Base-by-base conservation (phyloP, 2,329 filamentous ascomycete genomes). In the Fusarium ambrosium region DNA sequence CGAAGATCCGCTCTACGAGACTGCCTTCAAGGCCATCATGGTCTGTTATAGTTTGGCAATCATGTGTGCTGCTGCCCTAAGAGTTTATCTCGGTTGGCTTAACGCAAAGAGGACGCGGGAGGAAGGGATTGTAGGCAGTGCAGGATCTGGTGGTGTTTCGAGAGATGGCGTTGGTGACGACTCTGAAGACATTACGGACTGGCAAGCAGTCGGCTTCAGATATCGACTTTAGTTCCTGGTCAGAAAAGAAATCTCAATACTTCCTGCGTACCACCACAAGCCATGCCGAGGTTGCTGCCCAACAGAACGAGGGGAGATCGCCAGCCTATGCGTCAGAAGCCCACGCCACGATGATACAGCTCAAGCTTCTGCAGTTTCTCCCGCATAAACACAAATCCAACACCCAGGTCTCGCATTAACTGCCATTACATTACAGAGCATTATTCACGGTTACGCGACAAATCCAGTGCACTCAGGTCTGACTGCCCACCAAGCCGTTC, bases 171-270 rank as follows among this genome's bases (percentile, higher is more conserved):
- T 6, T 39, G 48, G 32, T 16, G 51, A 41, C 13, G 87, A 88
- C 68, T 88, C 89, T 66, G 88, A 90, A 22, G 89, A 92, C 78
- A 80, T 88, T 3, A 91, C 90, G 2, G 90, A 92, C 75, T 90
- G 88, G 87, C 86, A 90, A 41, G 90, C 86, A 1, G 79, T 85
- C 20, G 90, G 90, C 0, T 92, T 92, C 71, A 85, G 89, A 48
- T 92, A 92, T 80, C 85, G 90, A 32, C 77, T 88, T 29, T 88
- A 77, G 11, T 34, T 34, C 32, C 32, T 34, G 32, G 5, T 34
- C 32, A 14, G 13, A 34, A 34, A 34, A 34, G 11, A 53, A 32
- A 32, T 20, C 24, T 20, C 48, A n/a, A 53, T 10, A 29, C 24
- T 29, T 51, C 14, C 43, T 16, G 14, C 43, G 14, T 6, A 29